phyloP scores from a whole-genome alignment of 345 rosid species.

The Ailanthus altissimus region DNA sequence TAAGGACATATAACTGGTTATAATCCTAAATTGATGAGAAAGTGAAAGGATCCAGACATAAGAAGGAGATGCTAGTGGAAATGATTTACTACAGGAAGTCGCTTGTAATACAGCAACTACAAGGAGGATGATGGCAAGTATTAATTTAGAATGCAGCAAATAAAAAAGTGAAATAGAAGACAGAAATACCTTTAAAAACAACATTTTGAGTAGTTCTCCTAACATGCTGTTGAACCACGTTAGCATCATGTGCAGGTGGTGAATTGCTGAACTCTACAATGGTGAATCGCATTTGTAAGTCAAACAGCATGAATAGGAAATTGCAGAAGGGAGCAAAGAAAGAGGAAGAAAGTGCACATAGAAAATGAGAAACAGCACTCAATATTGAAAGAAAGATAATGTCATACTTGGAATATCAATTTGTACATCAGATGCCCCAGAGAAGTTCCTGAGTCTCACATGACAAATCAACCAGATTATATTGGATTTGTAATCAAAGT shows the following conservation, averaged over 20 bases:
- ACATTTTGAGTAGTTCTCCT: slow-evolving; percentile 62
- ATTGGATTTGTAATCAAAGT: slow-evolving; percentile 14
- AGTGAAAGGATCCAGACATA: not conserved
- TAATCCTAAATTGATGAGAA: no score
- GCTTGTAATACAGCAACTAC: not conserved
- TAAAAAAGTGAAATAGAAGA: not conserved
- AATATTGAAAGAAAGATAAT: not conserved
- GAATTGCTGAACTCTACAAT: slow-evolving; percentile 55
- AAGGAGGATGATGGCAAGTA: not conserved
- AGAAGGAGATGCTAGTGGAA: not conserved
- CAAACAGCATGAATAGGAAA: not conserved
- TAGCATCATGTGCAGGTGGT: slow-evolving; percentile 43
- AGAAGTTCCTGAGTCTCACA: slow-evolving; percentile 46
- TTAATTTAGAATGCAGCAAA: not conserved
- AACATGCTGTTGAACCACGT: slow-evolving; percentile 47
- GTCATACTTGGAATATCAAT: slow-evolving; percentile 57
- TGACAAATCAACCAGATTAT: slow-evolving; percentile 25
- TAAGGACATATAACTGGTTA: no score
- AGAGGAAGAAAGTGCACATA: not conserved
- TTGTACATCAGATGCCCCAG: slow-evolving; percentile 55
- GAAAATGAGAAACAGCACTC: not conserved
- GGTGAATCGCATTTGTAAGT: slow-evolving; percentile 20
- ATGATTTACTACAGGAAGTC: not conserved
- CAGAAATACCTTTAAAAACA: slow-evolving; percentile 67
- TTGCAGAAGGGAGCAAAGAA: not conserved